A percentile compares a stretch with the other conserved stretches of the same genome.
Conservation (phyloP, 176 grass and related monocot species). For the Zizania latifolia region DNA sequence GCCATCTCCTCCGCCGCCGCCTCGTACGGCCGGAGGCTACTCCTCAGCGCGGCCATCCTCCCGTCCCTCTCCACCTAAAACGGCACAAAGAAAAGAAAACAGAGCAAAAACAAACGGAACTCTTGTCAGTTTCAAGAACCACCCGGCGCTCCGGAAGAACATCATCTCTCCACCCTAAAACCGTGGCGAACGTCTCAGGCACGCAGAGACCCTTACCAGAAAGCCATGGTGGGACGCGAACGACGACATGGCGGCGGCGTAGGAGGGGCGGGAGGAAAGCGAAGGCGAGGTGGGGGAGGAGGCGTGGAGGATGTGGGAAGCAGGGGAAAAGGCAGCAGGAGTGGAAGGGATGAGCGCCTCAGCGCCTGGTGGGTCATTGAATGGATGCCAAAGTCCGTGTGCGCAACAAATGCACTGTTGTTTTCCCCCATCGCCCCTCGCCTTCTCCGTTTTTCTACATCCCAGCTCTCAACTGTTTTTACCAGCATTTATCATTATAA, state of each 20-base stretch:
- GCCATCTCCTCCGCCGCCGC: slow-evolving; percentile 12
- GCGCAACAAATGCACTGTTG: slow-evolving; percentile 66
- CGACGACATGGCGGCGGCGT: not conserved
- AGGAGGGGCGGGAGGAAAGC: slow-evolving; percentile 7
- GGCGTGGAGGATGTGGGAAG: slow-evolving; percentile 29
- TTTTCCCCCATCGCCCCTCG: not conserved
- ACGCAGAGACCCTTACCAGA: not conserved
- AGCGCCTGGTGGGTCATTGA: slow-evolving; percentile 79
- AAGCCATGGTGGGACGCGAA: slow-evolving; percentile 37
- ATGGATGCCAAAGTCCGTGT: slow-evolving; percentile 82
- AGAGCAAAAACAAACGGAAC: not conserved
- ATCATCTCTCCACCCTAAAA: not conserved
- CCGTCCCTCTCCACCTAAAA: slow-evolving; percentile 37
- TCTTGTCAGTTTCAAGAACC: not conserved
- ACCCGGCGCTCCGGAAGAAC: not conserved
- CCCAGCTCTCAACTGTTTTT: too few species aligned
- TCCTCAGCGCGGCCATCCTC: slow-evolving; percentile 57
- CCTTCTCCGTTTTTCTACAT: not conserved
- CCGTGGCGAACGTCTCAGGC: not conserved
- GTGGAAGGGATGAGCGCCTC: slow-evolving; percentile 58
- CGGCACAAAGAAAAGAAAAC: not conserved
- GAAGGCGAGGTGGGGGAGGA: not conserved
- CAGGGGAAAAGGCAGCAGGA: slow-evolving; percentile 33
- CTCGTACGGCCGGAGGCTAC: slow-evolving; percentile 33
- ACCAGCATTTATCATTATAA: too few species aligned